Percentiles rank a stretch among this genome's conserved stretches.
Evolutionary conservation across 2,329 filamentous ascomycete species (phyloP).

Genomic region (Calycina herbarum): DNA sequence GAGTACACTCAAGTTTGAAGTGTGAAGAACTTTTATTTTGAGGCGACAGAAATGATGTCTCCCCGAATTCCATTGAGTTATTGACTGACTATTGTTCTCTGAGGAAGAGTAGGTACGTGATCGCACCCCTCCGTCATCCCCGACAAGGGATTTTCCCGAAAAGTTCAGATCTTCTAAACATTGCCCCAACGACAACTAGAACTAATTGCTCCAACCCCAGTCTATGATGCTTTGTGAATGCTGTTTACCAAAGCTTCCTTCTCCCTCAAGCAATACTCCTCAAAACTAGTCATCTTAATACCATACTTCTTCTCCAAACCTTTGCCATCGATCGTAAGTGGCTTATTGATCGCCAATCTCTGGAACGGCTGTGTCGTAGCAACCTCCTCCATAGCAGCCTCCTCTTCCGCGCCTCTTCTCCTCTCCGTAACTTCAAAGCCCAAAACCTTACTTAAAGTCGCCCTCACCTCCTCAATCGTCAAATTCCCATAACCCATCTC

Average conservation of each 20-base stretch:
- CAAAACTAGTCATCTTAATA: background rate
- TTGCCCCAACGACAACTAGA: background rate
- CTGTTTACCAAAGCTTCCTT: background rate
- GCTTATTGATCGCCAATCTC: background rate
- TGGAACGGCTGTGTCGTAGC: background rate
- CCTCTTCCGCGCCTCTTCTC: conserved; percentile 30
- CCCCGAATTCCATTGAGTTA: background rate
- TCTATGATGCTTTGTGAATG: background rate
- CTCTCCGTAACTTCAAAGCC: conserved; percentile 34
- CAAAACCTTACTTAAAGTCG: conserved; percentile 36
- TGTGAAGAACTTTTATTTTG: too few species aligned
- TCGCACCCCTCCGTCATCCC: background rate
- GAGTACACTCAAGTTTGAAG: too few species aligned
- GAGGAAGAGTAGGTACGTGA: too few species aligned
- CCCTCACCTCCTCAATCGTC: conserved; percentile 26
- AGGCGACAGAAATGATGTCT: too few species aligned
- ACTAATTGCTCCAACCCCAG: background rate
- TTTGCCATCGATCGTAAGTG: conserved; percentile 1
- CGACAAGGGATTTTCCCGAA: background rate
- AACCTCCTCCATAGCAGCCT: conserved; percentile 21
- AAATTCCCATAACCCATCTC: conserved; percentile 18
- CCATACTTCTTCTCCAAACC: conserved; percentile 3
- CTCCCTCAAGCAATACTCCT: conserved; percentile 3
- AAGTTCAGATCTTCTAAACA: background rate
- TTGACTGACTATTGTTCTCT: background rate